phyloP scores from a whole-genome alignment of 306 rosid species.

The Casuarina equisetifolia region DNA sequence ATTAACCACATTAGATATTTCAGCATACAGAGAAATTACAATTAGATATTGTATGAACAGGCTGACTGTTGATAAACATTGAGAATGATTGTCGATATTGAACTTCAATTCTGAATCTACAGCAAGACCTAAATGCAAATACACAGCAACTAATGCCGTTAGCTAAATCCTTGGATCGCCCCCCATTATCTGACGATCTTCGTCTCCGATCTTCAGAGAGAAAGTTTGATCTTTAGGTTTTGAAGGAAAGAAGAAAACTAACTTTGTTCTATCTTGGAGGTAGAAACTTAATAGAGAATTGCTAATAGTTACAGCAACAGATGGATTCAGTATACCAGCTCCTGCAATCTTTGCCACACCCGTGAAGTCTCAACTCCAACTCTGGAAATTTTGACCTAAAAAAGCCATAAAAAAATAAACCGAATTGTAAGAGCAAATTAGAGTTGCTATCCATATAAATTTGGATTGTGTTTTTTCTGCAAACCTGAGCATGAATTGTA shows the following conservation, averaged over 20 bases:
- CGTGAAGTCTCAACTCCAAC: conserved; percentile 66
- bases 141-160: background rate
- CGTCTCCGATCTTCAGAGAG: background rate
- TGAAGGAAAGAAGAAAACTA: no score
- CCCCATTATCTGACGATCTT: background rate
- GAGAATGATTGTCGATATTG: no score
- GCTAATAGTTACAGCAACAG: background rate
- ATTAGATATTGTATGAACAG: no score
- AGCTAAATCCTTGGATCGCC: background rate
- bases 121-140: background rate
- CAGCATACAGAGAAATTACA: no score
- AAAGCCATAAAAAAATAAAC: background rate
- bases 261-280: background rate
- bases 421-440: background rate
- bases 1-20: no score
- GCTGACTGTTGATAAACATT: no score
- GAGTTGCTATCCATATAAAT: background rate
- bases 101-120: background rate
- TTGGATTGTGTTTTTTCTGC: background rate
- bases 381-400: conserved; percentile 62
- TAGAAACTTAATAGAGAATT: background rate
- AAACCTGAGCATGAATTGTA: conserved; percentile 62
- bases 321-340: conserved; percentile 25
- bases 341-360: conserved; percentile 50
- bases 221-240: no score